phyloP scores from a whole-genome alignment of 805 yeast species.

The Wickerhamiella lipophila region DNA sequence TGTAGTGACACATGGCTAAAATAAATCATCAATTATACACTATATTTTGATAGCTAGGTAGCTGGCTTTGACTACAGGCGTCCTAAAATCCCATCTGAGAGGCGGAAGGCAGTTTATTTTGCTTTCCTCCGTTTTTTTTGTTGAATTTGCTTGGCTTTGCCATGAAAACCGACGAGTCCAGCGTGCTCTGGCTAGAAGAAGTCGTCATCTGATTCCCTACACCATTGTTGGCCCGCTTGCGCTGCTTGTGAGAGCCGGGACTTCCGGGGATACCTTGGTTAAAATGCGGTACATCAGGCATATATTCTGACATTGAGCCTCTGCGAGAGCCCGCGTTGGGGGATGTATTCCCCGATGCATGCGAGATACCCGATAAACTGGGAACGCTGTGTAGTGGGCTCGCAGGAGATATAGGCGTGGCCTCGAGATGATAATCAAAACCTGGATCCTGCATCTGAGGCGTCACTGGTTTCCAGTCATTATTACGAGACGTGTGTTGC shows the following conservation, averaged over 20 bases:
- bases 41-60: neutral
- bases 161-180: slow-evolving; percentile 10
- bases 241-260: neutral
- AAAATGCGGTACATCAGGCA: slow-evolving; percentile 5
- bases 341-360: neutral
- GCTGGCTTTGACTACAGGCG: neutral
- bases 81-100: slow-evolving; percentile 4
- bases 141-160: slow-evolving; percentile 6
- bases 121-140: slow-evolving; percentile 5
- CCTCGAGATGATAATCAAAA: slow-evolving; percentile 5
- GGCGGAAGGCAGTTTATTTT: slow-evolving; percentile 3
- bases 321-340: slow-evolving; percentile 1
- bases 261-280: slow-evolving; percentile 4
- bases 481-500: neutral
- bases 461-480: neutral
- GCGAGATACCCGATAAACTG: neutral
- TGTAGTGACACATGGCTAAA: no score
- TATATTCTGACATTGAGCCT: slow-evolving; percentile 4
- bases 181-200: neutral
- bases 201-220: neutral
- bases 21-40: neutral
- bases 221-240: neutral
- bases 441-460: slow-evolving; percentile 1
- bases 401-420: neutral
- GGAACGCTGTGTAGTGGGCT: slow-evolving; percentile 8